Percentiles rank a stretch among this genome's conserved stretches.
Conservation (phyloP, 1,284 basidiomycete genomes). For the Neotropicomus parvogracilis region DNA sequence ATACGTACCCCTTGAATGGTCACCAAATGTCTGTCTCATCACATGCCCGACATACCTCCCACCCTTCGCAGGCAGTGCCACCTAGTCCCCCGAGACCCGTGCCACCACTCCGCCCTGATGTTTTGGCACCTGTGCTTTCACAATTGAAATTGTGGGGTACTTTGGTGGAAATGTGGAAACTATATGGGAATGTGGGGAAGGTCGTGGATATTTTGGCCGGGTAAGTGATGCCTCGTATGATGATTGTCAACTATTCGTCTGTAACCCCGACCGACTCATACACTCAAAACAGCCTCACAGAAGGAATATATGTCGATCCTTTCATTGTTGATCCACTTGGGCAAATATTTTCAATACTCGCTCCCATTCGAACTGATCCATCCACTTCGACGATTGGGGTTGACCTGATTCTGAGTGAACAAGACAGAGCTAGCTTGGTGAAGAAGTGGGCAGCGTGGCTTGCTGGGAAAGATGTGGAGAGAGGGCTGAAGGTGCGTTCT, state of each 20-base stretch:
- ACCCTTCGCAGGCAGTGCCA: conserved; percentile 6
- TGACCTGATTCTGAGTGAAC: conserved; percentile 26
- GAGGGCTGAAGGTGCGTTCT: conserved; percentile 63
- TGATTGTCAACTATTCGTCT: not conserved
- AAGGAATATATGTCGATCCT: conserved; percentile 64
- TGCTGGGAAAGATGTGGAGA: conserved; percentile 61
- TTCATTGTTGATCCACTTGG: conserved; percentile 60
- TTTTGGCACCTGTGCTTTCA: conserved; percentile 80
- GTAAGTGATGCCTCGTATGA: conserved; percentile 44
- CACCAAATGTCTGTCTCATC: conserved; percentile 4
- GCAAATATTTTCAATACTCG: conserved; percentile 63
- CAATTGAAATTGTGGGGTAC: conserved; percentile 46
- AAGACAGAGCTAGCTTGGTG: conserved; percentile 58
- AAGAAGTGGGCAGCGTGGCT: conserved; percentile 83
- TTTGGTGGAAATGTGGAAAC: conserved; percentile 30
- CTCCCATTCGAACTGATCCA: conserved; percentile 15
- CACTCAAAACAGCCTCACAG: conserved; percentile 53
- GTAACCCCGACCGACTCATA: not conserved
- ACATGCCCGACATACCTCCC: conserved; percentile 9
- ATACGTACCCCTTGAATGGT: conserved; percentile 7
- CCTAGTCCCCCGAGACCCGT: not conserved
- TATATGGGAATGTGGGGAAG: conserved; percentile 18
- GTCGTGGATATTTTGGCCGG: conserved; percentile 49
- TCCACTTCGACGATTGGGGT: conserved; percentile 1
- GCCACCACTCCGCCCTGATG: conserved; percentile 38